phyloP scores from a whole-genome alignment of 306 rosid genomes.

The Benincasa hispida region DNA sequence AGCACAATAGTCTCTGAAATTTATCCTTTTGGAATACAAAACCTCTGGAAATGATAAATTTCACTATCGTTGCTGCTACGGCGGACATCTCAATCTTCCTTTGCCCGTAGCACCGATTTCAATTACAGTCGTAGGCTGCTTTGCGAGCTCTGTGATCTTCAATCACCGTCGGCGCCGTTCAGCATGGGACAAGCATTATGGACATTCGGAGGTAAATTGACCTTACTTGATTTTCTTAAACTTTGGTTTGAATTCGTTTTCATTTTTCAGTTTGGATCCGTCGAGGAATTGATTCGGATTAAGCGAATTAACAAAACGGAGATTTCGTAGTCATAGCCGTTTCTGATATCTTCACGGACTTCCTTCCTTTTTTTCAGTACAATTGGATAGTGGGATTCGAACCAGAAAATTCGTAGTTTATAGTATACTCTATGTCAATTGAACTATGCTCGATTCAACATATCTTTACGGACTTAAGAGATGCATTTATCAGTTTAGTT shows the following conservation, averaged over 20 bases:
- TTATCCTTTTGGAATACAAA: background rate
- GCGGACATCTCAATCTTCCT: background rate
- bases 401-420: too few species aligned
- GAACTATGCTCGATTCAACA: too few species aligned
- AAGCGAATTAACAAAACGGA: background rate
- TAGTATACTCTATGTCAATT: too few species aligned
- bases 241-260: background rate
- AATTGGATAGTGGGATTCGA: too few species aligned
- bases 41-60: background rate
- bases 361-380: too few species aligned
- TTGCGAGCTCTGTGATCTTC: background rate
- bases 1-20: background rate
- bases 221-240: background rate
- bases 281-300: background rate
- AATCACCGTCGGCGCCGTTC: background rate
- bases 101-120: background rate
- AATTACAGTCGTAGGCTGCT: background rate
- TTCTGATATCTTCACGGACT: too few species aligned
- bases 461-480: background rate
- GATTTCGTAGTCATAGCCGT: background rate
- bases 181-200: constrained; percentile 49
- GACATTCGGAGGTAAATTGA: constrained; percentile 30
- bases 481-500: background rate
- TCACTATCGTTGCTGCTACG: background rate
- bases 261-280: background rate